Evolutionary conservation across 2,329 filamentous ascomycete genomes (phyloP), one percentile per base, ranked within the genome.

Genomic region (Xylaria polymorpha): DNA sequence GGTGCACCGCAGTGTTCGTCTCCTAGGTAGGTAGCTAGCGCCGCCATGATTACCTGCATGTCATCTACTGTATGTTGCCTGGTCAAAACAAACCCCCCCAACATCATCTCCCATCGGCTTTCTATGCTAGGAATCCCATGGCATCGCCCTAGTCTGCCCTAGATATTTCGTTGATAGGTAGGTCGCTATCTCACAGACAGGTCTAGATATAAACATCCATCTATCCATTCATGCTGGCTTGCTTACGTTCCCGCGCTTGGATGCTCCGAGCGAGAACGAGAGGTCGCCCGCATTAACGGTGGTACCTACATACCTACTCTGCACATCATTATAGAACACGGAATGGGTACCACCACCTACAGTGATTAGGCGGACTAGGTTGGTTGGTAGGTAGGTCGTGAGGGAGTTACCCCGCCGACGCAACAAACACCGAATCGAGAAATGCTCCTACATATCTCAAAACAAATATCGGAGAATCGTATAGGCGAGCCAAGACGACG

Each of bases 51-150:
- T 46, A 59, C 59, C 59, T 57, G 51, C 58, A 56, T 55, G 20
- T 48, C 37, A 41, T 53, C 2, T 53, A 50, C 12, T 3, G 2
- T 32, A 35, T 22, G 61, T 59, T 55, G 51, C 64, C 43, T 29
- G 39, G 56, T 8, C 20, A 48, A 32, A 48, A 64, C 25, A 10
- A 53, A 32, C 7, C 25, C 7, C 25, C 46, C 25, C 50, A 44
- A n/a, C 43, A 44, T 44, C 43, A 39, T 20, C 50, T 29, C 25
- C 25, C 25, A 10, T 48, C 67, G 67, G 59, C 58, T 67, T 69
- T 41, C 59, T 67, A 9, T 56, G 59, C 62, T 60, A 44, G 67
- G 67, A 63, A 67, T 59, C 59, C 43, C 18, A 20, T 32, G 35
- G 6, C n/a, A 2, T 51, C 12, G 2, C 43, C 18, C 18, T 46